A percentile compares a stretch with the other conserved stretches of the same genome.
Evolutionary conservation across 805 yeast genomes (phyloP).

Genomic region (Middelhovenomyces tepae): DNA sequence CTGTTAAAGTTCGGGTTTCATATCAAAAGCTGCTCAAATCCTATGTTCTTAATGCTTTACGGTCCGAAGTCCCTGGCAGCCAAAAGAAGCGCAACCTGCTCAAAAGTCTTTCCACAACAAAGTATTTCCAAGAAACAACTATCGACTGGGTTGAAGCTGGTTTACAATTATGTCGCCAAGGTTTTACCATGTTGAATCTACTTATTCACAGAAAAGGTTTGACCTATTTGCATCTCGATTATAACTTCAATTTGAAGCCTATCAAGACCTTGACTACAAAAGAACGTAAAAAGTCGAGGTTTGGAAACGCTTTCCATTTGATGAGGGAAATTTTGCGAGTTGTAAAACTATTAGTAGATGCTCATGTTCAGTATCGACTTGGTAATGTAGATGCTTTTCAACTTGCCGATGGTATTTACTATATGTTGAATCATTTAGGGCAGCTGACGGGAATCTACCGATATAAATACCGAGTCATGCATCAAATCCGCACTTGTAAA

Average conservation of each 20-base stretch:
- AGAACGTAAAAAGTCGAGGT: slow-evolving; percentile 90
- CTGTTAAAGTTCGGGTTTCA: slow-evolving; percentile 75
- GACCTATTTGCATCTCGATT: slow-evolving; percentile 87
- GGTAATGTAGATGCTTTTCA: slow-evolving; percentile 92
- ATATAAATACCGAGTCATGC: slow-evolving; percentile 96
- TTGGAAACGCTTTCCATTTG: slow-evolving; percentile 92
- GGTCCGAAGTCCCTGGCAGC: slow-evolving; percentile 35
- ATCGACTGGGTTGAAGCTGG: slow-evolving; percentile 99
- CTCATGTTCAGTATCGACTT: slow-evolving; percentile 82
- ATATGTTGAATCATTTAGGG: slow-evolving; percentile 86
- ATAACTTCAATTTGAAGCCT: slow-evolving; percentile 91
- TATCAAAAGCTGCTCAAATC: slow-evolving; percentile 82
- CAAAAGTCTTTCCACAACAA: slow-evolving; percentile 62
- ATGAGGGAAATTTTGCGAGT: slow-evolving; percentile 81
- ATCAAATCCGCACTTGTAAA: slow-evolving; percentile 91
- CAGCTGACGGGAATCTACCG: slow-evolving; percentile 94
- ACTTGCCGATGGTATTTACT: slow-evolving; percentile 88
- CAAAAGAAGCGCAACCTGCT: slow-evolving; percentile 51
- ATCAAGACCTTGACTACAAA: slow-evolving; percentile 93
- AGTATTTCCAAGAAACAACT: slow-evolving; percentile 82
- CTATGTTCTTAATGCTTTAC: slow-evolving; percentile 63
- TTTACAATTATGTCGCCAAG: slow-evolving; percentile 84
- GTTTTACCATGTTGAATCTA: slow-evolving; percentile 84
- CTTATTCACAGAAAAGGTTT: slow-evolving; percentile 85
- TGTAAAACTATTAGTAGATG: slow-evolving; percentile 81